Conservation (phyloP, 1,284 basidiomycete species). For the Rhodotorula sp. region DNA sequence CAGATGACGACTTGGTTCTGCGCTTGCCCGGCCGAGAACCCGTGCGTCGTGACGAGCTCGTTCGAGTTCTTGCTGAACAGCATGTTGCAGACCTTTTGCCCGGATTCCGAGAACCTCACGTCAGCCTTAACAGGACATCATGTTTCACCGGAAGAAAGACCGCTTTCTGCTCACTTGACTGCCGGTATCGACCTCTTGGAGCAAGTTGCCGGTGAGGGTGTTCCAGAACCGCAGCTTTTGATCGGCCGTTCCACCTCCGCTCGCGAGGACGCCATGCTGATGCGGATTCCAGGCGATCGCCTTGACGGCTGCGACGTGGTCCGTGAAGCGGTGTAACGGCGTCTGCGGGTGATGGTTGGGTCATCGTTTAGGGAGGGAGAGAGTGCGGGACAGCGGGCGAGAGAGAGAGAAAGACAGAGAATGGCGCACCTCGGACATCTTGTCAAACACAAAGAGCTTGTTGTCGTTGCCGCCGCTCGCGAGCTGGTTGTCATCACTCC, state of each 20-base stretch:
- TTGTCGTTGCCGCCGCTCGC: slow-evolving; percentile 98
- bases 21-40: slow-evolving; percentile 86
- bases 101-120: not conserved
- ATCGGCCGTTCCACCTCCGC: slow-evolving; percentile 91
- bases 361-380: too few species aligned
- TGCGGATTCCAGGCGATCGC: slow-evolving; percentile 98
- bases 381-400: too few species aligned
- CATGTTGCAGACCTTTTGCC: slow-evolving; percentile 82
- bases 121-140: not conserved
- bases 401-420: too few species aligned
- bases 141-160: not conserved
- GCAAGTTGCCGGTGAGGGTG: slow-evolving; percentile 76
- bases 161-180: slow-evolving; percentile 66
- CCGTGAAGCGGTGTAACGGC: slow-evolving; percentile 89
- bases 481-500: slow-evolving; percentile 68
- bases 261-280: slow-evolving; percentile 83
- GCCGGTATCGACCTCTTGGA: slow-evolving; percentile 84
- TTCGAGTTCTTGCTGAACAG: slow-evolving; percentile 93
- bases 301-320: slow-evolving; percentile 95
- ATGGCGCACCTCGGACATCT: slow-evolving; percentile 41
- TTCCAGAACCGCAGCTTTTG: slow-evolving; percentile 99
- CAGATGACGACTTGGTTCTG: slow-evolving; percentile 99
- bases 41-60: slow-evolving; percentile 95
- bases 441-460: slow-evolving; percentile 95
- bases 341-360: slow-evolving; percentile 27